phyloP scores from a whole-genome alignment of 169 alveolate species.

The Plasmodium adleri region DNA sequence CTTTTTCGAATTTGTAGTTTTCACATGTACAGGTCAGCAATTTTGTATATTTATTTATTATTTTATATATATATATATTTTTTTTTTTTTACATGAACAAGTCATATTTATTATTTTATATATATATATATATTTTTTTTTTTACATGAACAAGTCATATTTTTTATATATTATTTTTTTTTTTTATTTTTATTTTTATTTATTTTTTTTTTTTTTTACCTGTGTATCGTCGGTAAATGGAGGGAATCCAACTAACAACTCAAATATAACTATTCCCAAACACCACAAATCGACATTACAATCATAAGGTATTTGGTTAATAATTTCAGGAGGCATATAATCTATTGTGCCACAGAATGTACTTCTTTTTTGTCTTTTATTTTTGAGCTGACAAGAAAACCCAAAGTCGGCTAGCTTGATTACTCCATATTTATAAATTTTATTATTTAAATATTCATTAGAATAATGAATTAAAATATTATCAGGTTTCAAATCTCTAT shows the following conservation, averaged over 20 bases:
- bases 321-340: slow-evolving; percentile 95
- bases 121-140: no score
- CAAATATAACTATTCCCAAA: slow-evolving; percentile 93
- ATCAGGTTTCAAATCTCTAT: slow-evolving; percentile 90
- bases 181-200: not conserved
- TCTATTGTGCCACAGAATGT: slow-evolving; percentile 96
- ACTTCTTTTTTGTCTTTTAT: slow-evolving; percentile 89
- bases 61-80: no score
- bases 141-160: no score
- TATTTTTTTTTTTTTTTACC: slow-evolving; percentile 9
- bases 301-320: slow-evolving; percentile 88
- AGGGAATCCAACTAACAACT: slow-evolving; percentile 92
- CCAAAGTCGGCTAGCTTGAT: slow-evolving; percentile 95
- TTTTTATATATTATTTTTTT: no score
- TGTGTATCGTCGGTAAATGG: slow-evolving; percentile 88
- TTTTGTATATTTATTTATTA: no score
- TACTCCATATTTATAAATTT: slow-evolving; percentile 84
- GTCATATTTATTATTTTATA: no score
- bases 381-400: slow-evolving; percentile 89
- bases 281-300: slow-evolving; percentile 94
- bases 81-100: no score
- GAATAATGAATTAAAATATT: slow-evolving; percentile 84
- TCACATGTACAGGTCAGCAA: no score
- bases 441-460: not conserved
- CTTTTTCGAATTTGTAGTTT: no score